Conservation (phyloP, 495 filamentous ascomycete species). For the Neurospora sp. region DNA sequence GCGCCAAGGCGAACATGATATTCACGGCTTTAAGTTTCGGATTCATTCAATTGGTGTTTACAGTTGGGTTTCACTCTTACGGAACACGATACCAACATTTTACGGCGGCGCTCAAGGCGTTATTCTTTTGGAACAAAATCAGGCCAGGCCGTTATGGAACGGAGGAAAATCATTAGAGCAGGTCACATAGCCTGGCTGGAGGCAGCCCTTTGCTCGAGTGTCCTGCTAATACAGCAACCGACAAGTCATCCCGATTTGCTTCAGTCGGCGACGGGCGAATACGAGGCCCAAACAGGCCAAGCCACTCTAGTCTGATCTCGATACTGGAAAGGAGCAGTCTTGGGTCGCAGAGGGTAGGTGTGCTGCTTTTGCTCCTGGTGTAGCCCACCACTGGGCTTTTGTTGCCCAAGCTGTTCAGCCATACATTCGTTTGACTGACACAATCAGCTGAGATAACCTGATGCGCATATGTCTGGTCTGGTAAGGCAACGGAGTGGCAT, state of each 20-base stretch:
- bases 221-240: not conserved
- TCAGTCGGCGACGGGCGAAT: not conserved
- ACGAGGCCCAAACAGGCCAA: no score
- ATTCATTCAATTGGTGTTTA: not conserved
- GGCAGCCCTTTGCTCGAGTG: not conserved
- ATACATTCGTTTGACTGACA: not conserved
- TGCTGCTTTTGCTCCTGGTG: not conserved
- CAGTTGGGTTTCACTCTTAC: not conserved
- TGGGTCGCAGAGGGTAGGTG: not conserved
- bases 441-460: not conserved
- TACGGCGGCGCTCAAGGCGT: conserved; percentile 9
- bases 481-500: not conserved
- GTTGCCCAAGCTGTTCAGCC: not conserved
- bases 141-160: not conserved
- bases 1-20: not conserved
- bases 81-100: not conserved
- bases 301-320: not conserved
- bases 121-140: not conserved
- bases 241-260: not conserved
- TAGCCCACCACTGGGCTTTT: not conserved
- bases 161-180: not conserved
- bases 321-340: not conserved
- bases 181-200: not conserved
- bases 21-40: not conserved
- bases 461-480: not conserved